Evolutionary conservation across 139 green algal genomes (phyloP), one percentile per base, ranked within the genome.

Genomic region (Coccomyxa sp.): DNA sequence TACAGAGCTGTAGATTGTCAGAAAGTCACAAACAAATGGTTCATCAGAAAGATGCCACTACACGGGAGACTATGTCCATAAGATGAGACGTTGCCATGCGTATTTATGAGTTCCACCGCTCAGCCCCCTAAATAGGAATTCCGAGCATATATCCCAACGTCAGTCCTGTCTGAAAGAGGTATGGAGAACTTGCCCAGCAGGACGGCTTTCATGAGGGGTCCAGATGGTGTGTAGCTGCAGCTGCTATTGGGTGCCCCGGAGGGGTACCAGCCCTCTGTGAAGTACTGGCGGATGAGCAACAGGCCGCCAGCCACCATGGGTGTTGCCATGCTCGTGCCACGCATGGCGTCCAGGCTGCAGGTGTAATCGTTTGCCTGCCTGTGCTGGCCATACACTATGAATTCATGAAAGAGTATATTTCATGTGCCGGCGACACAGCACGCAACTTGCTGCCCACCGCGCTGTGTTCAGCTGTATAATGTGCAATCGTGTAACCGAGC

Each of bases 301-400:
- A 87, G 90, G 17, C 83, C 77, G 57, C 92, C 93, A 3, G 93
- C 93, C 12, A 88, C 86, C 25, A 95, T 82, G 10, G 93, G 93
- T 7, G 95, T 97, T 0, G 96, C 93, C 96, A 99, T 99, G 31
- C 89, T 95, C 11, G 96, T 99, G 67, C 95, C 95, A 78, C 32
- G 58, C 60, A 80, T 76, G 14, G 68, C 23, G 13, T 30, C 76
- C 76, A 85, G 77, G 21, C 58, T 63, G 32, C 82, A 85, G 30
- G 71, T 82, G 4, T 78, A n/a, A 25, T 0, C 58, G 18, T 77
- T 77, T 31, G 17, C 23, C 31, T 67, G 58, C 31, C 82, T 85
- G 82, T 76, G 31, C 12, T 51, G 66, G 21, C 66, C 66, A 74
- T 27, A 4, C 66, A 74, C 21, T 27, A 74, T 74, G 66, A 23